These are phyloP conservation scores for Coemansia sp. DNA, from an alignment of 192 early-diverging fungal species.

Conservation along the genomic window DNA sequence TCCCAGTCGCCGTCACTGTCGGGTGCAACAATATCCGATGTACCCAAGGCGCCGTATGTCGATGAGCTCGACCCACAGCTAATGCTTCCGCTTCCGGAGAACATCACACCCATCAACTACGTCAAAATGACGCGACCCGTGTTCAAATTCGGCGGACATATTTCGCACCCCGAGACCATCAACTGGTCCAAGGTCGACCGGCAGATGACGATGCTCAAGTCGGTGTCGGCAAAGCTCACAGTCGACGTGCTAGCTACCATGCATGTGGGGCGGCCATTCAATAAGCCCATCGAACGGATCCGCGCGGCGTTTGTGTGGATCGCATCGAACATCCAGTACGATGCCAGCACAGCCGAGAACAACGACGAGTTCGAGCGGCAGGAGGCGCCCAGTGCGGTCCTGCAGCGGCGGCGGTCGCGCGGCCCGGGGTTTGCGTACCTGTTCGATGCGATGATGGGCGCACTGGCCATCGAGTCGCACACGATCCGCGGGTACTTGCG, in stretches of 20 bases:
- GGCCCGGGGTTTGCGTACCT: constrained; percentile 54
- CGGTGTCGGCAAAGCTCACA: constrained; percentile 59
- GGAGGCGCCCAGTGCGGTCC: constrained; percentile 40
- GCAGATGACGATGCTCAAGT: constrained; percentile 65
- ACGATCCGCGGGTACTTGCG: constrained; percentile 54
- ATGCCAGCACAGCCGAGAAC: constrained; percentile 37
- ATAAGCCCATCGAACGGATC: constrained; percentile 58
- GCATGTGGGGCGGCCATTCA: constrained; percentile 68
- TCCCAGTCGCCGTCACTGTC: constrained; percentile 16
- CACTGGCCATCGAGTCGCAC: constrained; percentile 51
- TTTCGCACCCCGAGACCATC: constrained; percentile 41
- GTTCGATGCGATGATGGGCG: constrained; percentile 50
- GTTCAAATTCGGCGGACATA: constrained; percentile 47
- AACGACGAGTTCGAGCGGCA: constrained; percentile 49
- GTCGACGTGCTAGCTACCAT: constrained; percentile 62
- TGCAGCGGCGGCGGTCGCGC: constrained; percentile 52
- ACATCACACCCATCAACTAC: constrained; percentile 51
- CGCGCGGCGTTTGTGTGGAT: constrained; percentile 71
- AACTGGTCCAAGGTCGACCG: constrained; percentile 65
- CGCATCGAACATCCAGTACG: constrained; percentile 63
- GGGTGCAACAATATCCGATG: background rate
- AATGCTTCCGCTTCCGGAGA: constrained; percentile 28
- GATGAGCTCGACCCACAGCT: constrained; percentile 38
- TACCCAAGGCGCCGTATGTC: constrained; percentile 10
- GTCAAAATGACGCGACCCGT: constrained; percentile 52